Conservation (phyloP, 2,329 filamentous ascomycete genomes). For the Lasiodiplodia gonubiensis region DNA sequence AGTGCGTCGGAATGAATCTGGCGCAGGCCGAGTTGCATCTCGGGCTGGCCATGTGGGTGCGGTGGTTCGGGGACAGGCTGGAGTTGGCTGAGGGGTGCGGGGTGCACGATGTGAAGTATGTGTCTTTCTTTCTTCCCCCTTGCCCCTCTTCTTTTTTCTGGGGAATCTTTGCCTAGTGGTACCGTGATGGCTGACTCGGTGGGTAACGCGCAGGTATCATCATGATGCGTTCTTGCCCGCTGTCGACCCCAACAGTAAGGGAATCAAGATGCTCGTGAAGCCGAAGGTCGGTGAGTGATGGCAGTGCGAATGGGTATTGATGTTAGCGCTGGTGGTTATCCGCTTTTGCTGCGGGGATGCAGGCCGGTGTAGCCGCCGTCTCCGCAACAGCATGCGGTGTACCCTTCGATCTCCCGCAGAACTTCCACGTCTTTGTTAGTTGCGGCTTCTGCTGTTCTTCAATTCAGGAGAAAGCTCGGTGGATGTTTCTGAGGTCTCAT, state of each 20-base stretch:
- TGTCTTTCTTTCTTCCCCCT: not conserved
- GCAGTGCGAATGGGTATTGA: no score
- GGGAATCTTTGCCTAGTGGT: no score
- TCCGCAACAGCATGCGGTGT: not conserved
- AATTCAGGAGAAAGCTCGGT: not conserved
- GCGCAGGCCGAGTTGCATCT: conserved; percentile 24
- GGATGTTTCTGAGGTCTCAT: not conserved
- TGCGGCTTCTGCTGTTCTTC: not conserved
- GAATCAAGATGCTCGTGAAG: conserved; percentile 38
- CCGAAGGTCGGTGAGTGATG: not conserved
- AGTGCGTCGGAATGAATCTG: conserved; percentile 31
- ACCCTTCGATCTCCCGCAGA: not conserved
- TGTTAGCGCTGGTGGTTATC: not conserved
- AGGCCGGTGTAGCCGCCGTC: not conserved
- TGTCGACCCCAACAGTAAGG: conserved; percentile 41
- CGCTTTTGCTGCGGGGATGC: not conserved
- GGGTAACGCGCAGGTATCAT: conserved; percentile 32
- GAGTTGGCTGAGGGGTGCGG: conserved; percentile 31
- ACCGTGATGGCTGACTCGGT: not conserved
- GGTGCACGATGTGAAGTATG: conserved; percentile 37
- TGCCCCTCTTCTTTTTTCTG: not conserved
- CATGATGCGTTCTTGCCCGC: conserved; percentile 50
- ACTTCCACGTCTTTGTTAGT: not conserved
- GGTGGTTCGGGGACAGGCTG: conserved; percentile 23
- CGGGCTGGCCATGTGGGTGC: conserved; percentile 29